Conservation (phyloP, 2,329 filamentous ascomycete genomes). For the Aspergillus quadricinctus region DNA sequence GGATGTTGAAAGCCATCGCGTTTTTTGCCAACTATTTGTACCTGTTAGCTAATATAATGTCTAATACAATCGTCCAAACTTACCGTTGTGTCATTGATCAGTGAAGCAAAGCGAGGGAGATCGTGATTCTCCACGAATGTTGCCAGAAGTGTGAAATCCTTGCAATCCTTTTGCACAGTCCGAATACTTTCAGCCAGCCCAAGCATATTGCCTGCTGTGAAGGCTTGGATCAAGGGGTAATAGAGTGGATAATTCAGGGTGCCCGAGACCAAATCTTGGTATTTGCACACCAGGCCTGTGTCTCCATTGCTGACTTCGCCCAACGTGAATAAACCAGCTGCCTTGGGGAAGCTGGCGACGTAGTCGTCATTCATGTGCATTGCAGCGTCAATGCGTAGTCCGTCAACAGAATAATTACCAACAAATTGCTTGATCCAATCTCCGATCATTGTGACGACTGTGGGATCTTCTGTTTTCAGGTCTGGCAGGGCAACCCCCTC, state of each 20-base stretch:
- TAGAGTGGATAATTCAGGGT: conserved; percentile 46
- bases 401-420: conserved; percentile 45
- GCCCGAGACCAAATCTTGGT: conserved; percentile 40
- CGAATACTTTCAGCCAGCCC: conserved; percentile 21
- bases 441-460: conserved; percentile 35
- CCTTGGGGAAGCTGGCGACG: conserved; percentile 32
- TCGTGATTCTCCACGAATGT: conserved; percentile 60
- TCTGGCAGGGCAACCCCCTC: conserved; percentile 48
- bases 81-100: conserved; percentile 49
- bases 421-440: conserved; percentile 40
- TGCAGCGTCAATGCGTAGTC: conserved; percentile 48
- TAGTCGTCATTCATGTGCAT: conserved; percentile 44
- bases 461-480: conserved; percentile 41
- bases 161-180: conserved; percentile 23
- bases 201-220: conserved; percentile 27
- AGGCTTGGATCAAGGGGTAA: conserved; percentile 28
- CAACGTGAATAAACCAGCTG: conserved; percentile 39
- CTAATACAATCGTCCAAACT: neutral
- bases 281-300: conserved; percentile 33
- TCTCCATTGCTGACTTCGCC: conserved; percentile 43
- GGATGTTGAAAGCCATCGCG: conserved; percentile 57
- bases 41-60: conserved; percentile 1
- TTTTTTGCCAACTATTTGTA: conserved; percentile 51
- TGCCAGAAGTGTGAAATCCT: conserved; percentile 45
- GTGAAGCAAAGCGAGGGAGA: conserved; percentile 49